Conservation (phyloP, 2,329 filamentous ascomycete species). For the Pyrenophora teres region DNA sequence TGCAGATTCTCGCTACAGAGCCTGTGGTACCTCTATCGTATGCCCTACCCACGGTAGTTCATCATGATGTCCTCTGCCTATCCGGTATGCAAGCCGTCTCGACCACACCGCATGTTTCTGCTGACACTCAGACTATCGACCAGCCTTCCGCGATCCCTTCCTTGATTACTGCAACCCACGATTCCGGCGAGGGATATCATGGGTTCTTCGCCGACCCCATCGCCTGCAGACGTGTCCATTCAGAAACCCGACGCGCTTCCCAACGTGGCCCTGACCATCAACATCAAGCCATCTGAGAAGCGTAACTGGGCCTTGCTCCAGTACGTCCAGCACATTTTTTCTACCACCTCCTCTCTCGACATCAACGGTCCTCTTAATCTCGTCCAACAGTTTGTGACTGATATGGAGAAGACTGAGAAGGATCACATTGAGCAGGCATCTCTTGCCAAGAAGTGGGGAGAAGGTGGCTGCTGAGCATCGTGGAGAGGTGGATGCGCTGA, state of each 20-base stretch:
- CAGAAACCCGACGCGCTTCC: not conserved
- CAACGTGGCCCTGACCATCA: constrained; percentile 16
- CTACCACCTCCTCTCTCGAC: constrained; percentile 8
- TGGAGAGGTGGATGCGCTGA: constrained; percentile 1
- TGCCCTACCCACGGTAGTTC: not conserved
- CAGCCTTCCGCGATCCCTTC: not conserved
- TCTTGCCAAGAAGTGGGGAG: constrained; percentile 1
- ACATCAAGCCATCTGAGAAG: constrained; percentile 7
- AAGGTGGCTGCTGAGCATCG: not conserved
- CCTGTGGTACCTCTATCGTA: no score
- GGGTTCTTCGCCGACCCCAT: not conserved
- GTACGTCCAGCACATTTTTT: constrained; percentile 11
- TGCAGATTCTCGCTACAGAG: not conserved
- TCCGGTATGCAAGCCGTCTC: not conserved
- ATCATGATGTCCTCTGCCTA: not conserved
- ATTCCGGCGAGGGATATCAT: not conserved
- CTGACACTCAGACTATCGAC: not conserved
- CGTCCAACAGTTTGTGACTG: constrained; percentile 6
- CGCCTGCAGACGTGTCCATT: no score
- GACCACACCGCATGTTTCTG: not conserved
- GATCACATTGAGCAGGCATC: constrained; percentile 6
- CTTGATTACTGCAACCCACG: not conserved
- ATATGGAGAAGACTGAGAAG: constrained; percentile 4
- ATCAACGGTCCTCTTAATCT: constrained; percentile 15
- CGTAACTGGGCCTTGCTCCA: constrained; percentile 12